These are phyloP conservation scores for Chlamydomonas sp. DNA, from an alignment of 139 green algal species.

Conservation along the genomic window DNA sequence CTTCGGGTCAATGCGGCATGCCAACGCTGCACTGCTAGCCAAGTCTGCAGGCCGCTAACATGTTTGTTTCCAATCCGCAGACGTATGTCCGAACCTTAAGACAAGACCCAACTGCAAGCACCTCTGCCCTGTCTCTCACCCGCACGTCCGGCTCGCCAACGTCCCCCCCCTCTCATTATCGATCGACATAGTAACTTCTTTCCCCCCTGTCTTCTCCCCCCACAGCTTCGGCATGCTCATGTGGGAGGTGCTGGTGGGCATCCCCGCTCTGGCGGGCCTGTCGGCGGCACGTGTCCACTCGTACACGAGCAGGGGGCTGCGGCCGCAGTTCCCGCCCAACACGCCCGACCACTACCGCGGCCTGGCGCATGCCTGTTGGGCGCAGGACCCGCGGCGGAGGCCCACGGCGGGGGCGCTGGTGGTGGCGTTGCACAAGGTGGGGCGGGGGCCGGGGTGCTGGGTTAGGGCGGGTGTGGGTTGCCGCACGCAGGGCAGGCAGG, in stretches of 20 bases:
- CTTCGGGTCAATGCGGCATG: no score
- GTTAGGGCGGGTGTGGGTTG: no score
- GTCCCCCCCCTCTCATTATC: neutral
- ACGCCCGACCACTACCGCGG: constrained; percentile 28
- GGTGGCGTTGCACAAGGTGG: constrained; percentile 11
- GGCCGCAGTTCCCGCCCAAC: constrained; percentile 15
- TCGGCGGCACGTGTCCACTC: constrained; percentile 23
- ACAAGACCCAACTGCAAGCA: no score
- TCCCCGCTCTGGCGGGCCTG: constrained; percentile 13
- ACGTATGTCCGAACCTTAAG: no score
- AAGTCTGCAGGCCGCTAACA: no score
- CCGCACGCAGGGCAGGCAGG: neutral
- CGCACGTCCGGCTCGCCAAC: neutral
- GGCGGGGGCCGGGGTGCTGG: no score
- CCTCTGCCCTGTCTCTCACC: no score
- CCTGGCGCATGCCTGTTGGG: constrained; percentile 24
- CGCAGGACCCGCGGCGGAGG: constrained; percentile 14
- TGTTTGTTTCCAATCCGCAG: no score
- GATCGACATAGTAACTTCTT: neutral
- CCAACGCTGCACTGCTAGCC: no score
- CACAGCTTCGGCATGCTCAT: constrained; percentile 34
- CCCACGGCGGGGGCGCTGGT: constrained; percentile 9
- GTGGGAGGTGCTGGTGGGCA: constrained; percentile 39
- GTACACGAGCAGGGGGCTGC: constrained; percentile 25
- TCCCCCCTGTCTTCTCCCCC: neutral